Percentiles rank a stretch among this genome's conserved stretches.
Evolutionary conservation across 2,329 filamentous ascomycete genomes (phyloP).

Genomic region (Leptographium lundbergii): DNA sequence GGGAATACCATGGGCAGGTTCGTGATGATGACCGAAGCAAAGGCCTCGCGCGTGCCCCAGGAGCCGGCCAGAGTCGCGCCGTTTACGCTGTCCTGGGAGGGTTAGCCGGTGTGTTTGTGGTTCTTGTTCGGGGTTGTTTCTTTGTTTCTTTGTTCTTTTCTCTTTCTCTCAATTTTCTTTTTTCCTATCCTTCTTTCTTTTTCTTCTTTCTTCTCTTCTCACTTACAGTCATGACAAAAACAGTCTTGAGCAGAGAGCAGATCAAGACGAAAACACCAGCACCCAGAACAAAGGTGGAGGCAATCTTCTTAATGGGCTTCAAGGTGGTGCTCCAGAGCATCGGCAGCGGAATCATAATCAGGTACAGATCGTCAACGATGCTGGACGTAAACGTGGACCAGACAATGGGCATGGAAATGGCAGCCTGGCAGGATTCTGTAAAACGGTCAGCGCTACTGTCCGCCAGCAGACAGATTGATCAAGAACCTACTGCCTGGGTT

Average conservation of each 20-base stretch:
- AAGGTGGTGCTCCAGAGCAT: constrained; percentile 24
- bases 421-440: constrained; percentile 32
- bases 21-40: constrained; percentile 25
- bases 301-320: constrained; percentile 21
- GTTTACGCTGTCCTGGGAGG: constrained; percentile 17
- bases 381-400: constrained; percentile 37
- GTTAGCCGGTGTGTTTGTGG: too few relatives aligned
- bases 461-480: too few relatives aligned
- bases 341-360: constrained; percentile 40
- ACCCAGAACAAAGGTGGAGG: constrained; percentile 20
- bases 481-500: constrained; percentile 7
- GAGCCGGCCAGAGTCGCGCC: constrained; percentile 20
- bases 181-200: too few relatives aligned
- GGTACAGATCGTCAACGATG: constrained; percentile 37
- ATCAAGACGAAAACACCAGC: constrained; percentile 23
- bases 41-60: constrained; percentile 25
- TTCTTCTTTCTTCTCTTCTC: too few relatives aligned
- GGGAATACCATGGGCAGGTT: constrained; percentile 29
- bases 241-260: constrained; percentile 21
- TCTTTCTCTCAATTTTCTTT: too few relatives aligned
- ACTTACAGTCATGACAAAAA: constrained; percentile 20
- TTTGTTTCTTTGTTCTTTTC: background rate
- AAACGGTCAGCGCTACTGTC: constrained; percentile 12
- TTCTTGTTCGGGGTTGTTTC: too few relatives aligned
- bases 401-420: constrained; percentile 16